Evolutionary conservation across 2,329 filamentous ascomycete genomes (phyloP).

Genomic region (Penicillium sp.): DNA sequence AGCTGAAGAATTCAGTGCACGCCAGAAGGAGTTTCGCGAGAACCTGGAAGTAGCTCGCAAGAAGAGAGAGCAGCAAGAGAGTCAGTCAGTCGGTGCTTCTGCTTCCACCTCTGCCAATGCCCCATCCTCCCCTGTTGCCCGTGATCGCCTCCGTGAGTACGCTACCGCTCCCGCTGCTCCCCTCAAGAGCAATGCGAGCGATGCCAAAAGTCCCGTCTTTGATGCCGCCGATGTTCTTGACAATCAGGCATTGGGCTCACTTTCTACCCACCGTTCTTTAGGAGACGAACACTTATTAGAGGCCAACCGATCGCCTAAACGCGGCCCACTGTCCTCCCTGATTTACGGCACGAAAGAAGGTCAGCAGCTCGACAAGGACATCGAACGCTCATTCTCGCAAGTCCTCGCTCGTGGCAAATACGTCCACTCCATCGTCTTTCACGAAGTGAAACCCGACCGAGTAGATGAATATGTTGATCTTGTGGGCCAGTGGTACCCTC

Average conservation of each 20-base stretch:
- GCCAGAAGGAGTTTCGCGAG: constrained; percentile 86
- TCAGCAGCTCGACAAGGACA: constrained; percentile 89
- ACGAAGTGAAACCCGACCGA: constrained; percentile 93
- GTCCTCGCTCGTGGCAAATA: constrained; percentile 96
- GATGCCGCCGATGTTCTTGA: constrained; percentile 47
- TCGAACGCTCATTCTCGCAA: constrained; percentile 94
- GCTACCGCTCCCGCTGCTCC: constrained; percentile 50
- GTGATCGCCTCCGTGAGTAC: constrained; percentile 43
- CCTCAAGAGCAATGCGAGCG: constrained; percentile 52
- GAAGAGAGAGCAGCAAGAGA: constrained; percentile 79
- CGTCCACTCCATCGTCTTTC: constrained; percentile 95
- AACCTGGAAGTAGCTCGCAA: constrained; percentile 76
- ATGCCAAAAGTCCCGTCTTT: constrained; percentile 39
- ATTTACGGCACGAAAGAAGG: constrained; percentile 98
- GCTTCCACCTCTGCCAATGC: constrained; percentile 50
- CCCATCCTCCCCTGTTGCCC: constrained; percentile 36
- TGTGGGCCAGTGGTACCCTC: constrained; percentile 89
- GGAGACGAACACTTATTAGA: constrained; percentile 65
- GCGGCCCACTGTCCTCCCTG: constrained; percentile 78
- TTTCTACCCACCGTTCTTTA: constrained; percentile 56
- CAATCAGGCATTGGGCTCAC: constrained; percentile 64
- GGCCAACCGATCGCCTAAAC: constrained; percentile 65
- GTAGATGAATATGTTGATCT: constrained; percentile 93
- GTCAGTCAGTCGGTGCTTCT: constrained; percentile 66
- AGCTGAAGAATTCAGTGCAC: constrained; percentile 76